Evolutionary conservation across 1,284 basidiomycete species (phyloP).

Genomic region (Papiliotrema flavescens): DNA sequence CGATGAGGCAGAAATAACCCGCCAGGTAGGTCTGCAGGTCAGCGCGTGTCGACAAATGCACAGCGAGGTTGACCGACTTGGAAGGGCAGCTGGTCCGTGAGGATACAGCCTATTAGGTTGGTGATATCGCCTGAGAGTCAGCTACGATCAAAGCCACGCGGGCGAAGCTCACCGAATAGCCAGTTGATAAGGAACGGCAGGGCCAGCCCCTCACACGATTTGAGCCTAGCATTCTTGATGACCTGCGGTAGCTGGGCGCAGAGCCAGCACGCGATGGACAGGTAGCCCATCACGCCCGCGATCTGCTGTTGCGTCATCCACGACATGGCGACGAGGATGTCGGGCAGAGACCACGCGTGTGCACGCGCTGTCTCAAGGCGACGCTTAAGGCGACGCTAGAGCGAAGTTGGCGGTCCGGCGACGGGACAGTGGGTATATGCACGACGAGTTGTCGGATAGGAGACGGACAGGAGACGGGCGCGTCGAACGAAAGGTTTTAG

Average conservation of each 20-base stretch:
- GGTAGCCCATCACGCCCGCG: constrained; percentile 60
- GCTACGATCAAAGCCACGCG: not conserved
- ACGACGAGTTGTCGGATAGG: too few species aligned
- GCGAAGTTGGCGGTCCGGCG: too few species aligned
- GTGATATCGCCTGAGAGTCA: constrained; percentile 69
- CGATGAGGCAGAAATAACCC: constrained; percentile 77
- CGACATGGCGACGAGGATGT: not conserved
- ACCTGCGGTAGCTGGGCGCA: constrained; percentile 89
- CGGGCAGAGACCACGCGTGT: too few species aligned
- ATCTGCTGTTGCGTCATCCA: not conserved
- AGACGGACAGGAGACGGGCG: too few species aligned
- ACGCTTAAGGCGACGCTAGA: too few species aligned
- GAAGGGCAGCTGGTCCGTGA: constrained; percentile 90
- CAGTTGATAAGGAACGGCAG: constrained; percentile 86
- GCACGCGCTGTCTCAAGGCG: too few species aligned
- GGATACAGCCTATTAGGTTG: constrained; percentile 78
- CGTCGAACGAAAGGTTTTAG: too few species aligned
- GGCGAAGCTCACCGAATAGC: constrained; percentile 64
- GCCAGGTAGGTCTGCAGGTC: constrained; percentile 73
- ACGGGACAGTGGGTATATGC: too few species aligned
- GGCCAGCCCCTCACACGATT: constrained; percentile 79
- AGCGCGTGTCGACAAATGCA: not conserved
- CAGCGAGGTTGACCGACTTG: constrained; percentile 58
- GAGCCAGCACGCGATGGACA: constrained; percentile 81
- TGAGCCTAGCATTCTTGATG: constrained; percentile 67